Evolutionary conservation across 202 grass and related monocot species (phyloP), one percentile per base, ranked within the genome.

Genomic region (Musa balbisiana): DNA sequence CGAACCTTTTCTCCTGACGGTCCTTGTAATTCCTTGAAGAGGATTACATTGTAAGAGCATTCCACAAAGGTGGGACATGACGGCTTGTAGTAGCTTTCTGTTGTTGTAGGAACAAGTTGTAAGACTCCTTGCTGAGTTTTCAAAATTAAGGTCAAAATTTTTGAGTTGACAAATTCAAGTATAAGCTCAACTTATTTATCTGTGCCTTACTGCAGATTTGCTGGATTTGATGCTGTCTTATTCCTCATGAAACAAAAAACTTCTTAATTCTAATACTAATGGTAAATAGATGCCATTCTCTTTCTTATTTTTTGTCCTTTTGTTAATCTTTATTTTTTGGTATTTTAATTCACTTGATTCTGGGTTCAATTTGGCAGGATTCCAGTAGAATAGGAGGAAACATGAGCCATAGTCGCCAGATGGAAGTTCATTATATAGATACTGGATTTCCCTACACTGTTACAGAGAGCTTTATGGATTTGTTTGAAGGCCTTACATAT

Each of bases 401-500:
- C 33, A 43, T 43, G 4, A 5, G 33, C 33, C 33, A 43, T 43
- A 6, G 33, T 43, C 33, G 33, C 33, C 33, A 43, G 33, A 43
- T 43, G 33, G 33, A 43, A 43, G 33, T 43, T 43, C 33, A 43
- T 43, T 43, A 43, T 8, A 43, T 43, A 43, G 33, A 43, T 43
- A 43, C 33, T 43, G 33, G 33, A 43, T 43, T 43, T 43, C 33
- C 33, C 33, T 43, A 69, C 67, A 69, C 26, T 9, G 26, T 69
- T 16, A 49, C 26, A 19, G 26, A 49, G 49, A 69, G 25, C 25
- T 49, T 69, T 51, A 69, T 69, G 67, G 67, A 69, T 69, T 69
- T 69, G 26, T 69, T 69, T 69, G 67, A 69, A 49, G 67, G 67
- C 2, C 24, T 69, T 29, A 2, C 33, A 10, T 69, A 69, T 69